Evolutionary conservation across 139 green algal genomes (phyloP).

Genomic region (Dunaliella sp.): DNA sequence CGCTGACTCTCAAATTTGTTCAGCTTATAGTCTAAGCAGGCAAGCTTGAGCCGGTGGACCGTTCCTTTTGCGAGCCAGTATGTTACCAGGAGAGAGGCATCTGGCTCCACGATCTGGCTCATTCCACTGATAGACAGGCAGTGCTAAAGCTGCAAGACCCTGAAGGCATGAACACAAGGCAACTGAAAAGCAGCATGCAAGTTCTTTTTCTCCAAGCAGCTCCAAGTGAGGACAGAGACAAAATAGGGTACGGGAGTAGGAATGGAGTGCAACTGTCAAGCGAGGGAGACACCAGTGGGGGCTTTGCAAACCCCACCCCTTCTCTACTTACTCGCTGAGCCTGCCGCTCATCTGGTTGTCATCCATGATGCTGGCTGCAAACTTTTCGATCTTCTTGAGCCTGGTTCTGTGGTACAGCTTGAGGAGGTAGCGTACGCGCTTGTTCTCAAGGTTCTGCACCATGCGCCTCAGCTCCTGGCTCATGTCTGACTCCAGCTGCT

Average conservation of each 20-base stretch:
- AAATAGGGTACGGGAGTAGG: background rate
- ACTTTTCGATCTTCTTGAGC: constrained; percentile 21
- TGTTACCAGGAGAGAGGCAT: background rate
- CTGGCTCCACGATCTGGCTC: background rate
- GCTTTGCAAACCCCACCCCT: background rate
- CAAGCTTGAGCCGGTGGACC: too few species aligned
- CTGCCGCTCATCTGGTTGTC: background rate
- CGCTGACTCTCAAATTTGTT: too few species aligned
- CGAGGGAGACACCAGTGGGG: too few species aligned
- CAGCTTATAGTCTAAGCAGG: too few species aligned
- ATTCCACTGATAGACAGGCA: too few species aligned
- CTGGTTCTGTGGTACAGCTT: constrained; percentile 21
- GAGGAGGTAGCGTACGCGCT: constrained; percentile 21
- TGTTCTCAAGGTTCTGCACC: constrained; percentile 20
- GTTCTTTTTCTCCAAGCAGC: background rate
- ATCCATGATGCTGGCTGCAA: constrained; percentile 16
- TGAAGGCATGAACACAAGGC: background rate
- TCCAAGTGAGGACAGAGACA: background rate
- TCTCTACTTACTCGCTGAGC: constrained; percentile 6
- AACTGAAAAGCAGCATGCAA: constrained; percentile 1
- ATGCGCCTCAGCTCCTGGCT: constrained; percentile 19
- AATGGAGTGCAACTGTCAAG: background rate
- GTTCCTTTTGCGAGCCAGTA: too few species aligned
- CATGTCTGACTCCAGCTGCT: constrained; percentile 16
- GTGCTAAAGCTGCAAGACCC: too few species aligned